Base-by-base conservation (phyloP, 108 stramenopile species). In the Cylindrotheca fusiformis region DNA sequence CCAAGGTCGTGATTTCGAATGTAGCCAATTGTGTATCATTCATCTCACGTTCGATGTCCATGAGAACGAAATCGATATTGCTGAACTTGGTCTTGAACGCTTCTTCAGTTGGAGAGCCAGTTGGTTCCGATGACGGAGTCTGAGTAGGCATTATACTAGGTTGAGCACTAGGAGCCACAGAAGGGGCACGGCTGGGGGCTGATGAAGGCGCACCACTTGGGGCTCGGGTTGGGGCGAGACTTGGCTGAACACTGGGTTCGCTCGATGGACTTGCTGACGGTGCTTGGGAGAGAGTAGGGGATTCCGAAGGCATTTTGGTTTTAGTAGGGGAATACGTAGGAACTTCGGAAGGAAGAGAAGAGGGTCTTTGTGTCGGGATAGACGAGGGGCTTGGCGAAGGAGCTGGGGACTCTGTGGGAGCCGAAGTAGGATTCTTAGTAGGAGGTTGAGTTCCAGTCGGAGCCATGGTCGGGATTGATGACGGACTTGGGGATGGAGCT, bases 1-100 rank as follows among this genome's bases (percentile, higher is more conserved):
- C 56, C 45, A 74, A 24, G 23, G 72, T 74, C n/a, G 47, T 31
- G 10, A 57, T 44, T 44, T 74, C 72, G 41, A 74, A 74, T 23
- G 56, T 29, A 4, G 49, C 60, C 22, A 62, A 6, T 10, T 57
- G 46, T 1, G 26, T 20, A 28, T 53, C 29, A 0, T 69, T 64
- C 72, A 74, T 66, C 41, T 67, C 55, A 5, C 33, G 29, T 28
- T 57, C 45, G 10, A 74, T 52, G 36, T 67, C 65, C 55, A 32
- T 32, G 19, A 74, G 31, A 14, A 55, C 25, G 5, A 74, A 33
- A 26, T 22, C 44, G 4, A 32, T 32, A 21, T 54, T 44, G 5
- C 48, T 49, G 4, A 58, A 55, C 45, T 74, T 74, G 30, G 72
- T 67, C 30, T 59, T 54, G 31, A 58, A 52, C 5, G 26, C 27